Evolutionary conservation across 1,284 basidiomycete genomes (phyloP).

Genomic region (Ganoderma multipileum): DNA sequence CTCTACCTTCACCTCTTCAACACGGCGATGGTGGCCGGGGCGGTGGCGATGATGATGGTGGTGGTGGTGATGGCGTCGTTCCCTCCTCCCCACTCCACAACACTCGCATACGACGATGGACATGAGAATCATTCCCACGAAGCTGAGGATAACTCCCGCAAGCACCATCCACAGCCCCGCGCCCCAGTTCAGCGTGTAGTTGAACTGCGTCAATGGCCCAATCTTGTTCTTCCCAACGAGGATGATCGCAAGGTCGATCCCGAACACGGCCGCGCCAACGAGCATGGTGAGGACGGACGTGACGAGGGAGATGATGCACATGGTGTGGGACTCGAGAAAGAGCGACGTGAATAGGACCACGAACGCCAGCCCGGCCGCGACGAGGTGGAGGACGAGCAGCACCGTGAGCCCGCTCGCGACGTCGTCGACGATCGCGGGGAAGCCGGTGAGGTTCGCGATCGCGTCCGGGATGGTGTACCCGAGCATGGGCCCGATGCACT

Average conservation of each 20-base stretch:
- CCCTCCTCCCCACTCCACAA: conserved; percentile 51
- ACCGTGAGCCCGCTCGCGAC: conserved; percentile 60
- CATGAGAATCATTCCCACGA: conserved; percentile 64
- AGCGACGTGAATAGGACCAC: conserved; percentile 59
- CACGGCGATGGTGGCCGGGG: conserved; percentile 9
- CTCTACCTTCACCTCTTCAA: conserved; percentile 5
- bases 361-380: conserved; percentile 64
- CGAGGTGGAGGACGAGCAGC: conserved; percentile 70
- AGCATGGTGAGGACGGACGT: conserved; percentile 61
- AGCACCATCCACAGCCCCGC: conserved; percentile 76
- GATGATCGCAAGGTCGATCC: conserved; percentile 66
- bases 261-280: conserved; percentile 60
- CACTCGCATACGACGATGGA: conserved; percentile 72
- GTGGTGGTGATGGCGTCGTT: conserved; percentile 19
- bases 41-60: not conserved
- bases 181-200: conserved; percentile 63
- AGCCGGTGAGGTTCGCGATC: conserved; percentile 50
- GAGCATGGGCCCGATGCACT: conserved; percentile 64
- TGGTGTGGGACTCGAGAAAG: conserved; percentile 58
- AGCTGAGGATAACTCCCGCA: conserved; percentile 57
- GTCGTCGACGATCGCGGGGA: conserved; percentile 48
- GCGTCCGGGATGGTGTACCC: conserved; percentile 46
- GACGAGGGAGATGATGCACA: conserved; percentile 61
- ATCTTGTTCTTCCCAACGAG: conserved; percentile 55
- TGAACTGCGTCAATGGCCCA: conserved; percentile 46